Conservation (phyloP, 768 basidiomycete genomes). For the Lenzites betulinus region DNA sequence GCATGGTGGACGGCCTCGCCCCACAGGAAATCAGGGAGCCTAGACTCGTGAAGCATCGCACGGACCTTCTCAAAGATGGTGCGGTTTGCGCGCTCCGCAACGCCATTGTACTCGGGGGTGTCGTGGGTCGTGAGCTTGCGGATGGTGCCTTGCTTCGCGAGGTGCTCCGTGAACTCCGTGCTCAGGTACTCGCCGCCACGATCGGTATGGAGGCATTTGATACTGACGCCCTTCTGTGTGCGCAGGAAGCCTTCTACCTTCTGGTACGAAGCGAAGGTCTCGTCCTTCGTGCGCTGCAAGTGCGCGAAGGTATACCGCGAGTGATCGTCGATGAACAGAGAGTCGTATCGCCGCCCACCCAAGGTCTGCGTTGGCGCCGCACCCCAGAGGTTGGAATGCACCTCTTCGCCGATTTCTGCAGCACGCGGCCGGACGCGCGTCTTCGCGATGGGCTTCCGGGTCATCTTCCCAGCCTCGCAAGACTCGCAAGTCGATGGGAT, state of each 20-base stretch:
- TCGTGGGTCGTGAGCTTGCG: constrained; percentile 42
- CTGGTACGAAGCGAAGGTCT: constrained; percentile 36
- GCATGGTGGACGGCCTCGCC: constrained; percentile 30
- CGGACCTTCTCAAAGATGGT: constrained; percentile 27
- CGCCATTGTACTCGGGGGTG: constrained; percentile 49
- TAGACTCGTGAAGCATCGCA: constrained; percentile 29
- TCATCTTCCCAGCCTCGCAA: constrained; percentile 46
- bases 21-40: constrained; percentile 31
- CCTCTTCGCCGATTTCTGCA: constrained; percentile 35
- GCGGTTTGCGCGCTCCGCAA: constrained; percentile 37
- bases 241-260: constrained; percentile 37
- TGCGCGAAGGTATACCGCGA: constrained; percentile 27
- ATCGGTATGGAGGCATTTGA: constrained; percentile 44
- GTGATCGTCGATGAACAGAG: constrained; percentile 34
- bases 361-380: constrained; percentile 37
- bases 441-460: constrained; percentile 33
- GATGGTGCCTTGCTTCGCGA: constrained; percentile 39
- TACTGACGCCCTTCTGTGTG: constrained; percentile 33
- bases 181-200: constrained; percentile 37
- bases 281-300: constrained; percentile 38
- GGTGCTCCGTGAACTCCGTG: constrained; percentile 33
- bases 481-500: constrained; percentile 38
- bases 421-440: constrained; percentile 29
- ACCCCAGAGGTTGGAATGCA: constrained; percentile 50
- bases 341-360: constrained; percentile 26